phyloP scores from a whole-genome alignment of 2,329 filamentous ascomycete genomes.

The Pyricularia sp. region DNA sequence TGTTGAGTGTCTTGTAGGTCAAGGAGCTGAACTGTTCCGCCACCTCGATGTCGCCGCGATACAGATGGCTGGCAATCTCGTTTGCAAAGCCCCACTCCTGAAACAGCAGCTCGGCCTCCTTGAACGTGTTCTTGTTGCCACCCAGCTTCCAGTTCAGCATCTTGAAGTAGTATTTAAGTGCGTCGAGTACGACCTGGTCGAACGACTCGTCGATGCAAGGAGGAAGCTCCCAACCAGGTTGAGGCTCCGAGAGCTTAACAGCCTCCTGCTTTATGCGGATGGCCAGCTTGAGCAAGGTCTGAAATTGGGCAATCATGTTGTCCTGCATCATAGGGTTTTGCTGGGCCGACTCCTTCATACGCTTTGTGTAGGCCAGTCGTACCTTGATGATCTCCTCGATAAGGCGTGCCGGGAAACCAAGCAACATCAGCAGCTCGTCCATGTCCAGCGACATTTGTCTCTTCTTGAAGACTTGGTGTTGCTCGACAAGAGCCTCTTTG shows the following conservation, averaged over 20 bases:
- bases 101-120: slow-evolving; percentile 93
- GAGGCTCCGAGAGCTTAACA: slow-evolving; percentile 69
- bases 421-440: slow-evolving; percentile 87
- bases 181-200: slow-evolving; percentile 82
- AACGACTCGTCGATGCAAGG: slow-evolving; percentile 97
- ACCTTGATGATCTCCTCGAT: slow-evolving; percentile 96
- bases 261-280: slow-evolving; percentile 91
- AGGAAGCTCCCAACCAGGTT: slow-evolving; percentile 90
- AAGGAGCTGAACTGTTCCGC: slow-evolving; percentile 94
- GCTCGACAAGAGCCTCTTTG: slow-evolving; percentile 81
- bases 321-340: slow-evolving; percentile 91
- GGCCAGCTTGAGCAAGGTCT: slow-evolving; percentile 83
- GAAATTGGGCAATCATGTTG: slow-evolving; percentile 96
- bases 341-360: slow-evolving; percentile 90
- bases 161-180: slow-evolving; percentile 95
- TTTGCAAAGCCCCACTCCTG: slow-evolving; percentile 98
- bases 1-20: slow-evolving; percentile 84
- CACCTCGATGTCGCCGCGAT: slow-evolving; percentile 90
- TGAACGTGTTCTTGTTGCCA: slow-evolving; percentile 98
- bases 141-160: slow-evolving; percentile 97
- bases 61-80: slow-evolving; percentile 81
- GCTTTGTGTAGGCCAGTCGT: slow-evolving; percentile 81
- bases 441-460: slow-evolving; percentile 93
- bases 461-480: slow-evolving; percentile 74
- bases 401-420: slow-evolving; percentile 92